Evolutionary conservation across 2,329 filamentous ascomycete genomes (phyloP), one percentile per base, ranked within the genome.

Genomic region (Penicillium expansum): DNA sequence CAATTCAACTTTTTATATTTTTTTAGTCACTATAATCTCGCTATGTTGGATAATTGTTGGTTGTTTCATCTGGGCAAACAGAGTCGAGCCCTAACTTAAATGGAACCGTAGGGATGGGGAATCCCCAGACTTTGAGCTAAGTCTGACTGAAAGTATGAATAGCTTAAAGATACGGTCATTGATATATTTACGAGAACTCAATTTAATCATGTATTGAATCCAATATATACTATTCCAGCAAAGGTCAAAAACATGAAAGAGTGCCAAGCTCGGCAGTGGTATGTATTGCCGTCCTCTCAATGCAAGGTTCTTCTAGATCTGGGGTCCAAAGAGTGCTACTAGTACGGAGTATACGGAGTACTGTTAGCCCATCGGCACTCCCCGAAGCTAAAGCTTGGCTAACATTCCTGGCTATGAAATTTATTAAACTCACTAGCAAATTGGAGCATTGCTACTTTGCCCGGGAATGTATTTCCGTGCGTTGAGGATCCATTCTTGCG

Each of bases 231-330:
- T 32, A 18, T 43, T 22, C 32, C 13, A 11, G 24, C 20, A 52
- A 44, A 27, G 7, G 27, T 20, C 16, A 29, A 27, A 24, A 2
- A 13, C 18, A 29, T 30, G 18, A 10, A 33, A 9, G 10, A 14
- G 13, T 24, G 22, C 22, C 13, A 33, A 33, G 39, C 30, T 27
- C 16, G 18, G 20, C 7, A 6, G 27, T 57, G 61, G 62, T 38
- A 65, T 64, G 55, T 16, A 42, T 24, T 55, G 32, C 24, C 35
- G 29, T 38, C 52, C 38, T 56, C 33, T 38, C 38, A 56, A 62
- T 27, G 59, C 57, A 65, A 62, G 56, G 59, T n/a, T 42, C 39
- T 14, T 27, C 30, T 20, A 56, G 32, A 58, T 57, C 59, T 60
- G 45, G n/a, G n/a, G n/a, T n/a, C n/a, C n/a, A n/a, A n/a, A n/a